Base-by-base conservation (phyloP, 2,329 filamentous ascomycete genomes). In the Boeremia lycopersici region DNA sequence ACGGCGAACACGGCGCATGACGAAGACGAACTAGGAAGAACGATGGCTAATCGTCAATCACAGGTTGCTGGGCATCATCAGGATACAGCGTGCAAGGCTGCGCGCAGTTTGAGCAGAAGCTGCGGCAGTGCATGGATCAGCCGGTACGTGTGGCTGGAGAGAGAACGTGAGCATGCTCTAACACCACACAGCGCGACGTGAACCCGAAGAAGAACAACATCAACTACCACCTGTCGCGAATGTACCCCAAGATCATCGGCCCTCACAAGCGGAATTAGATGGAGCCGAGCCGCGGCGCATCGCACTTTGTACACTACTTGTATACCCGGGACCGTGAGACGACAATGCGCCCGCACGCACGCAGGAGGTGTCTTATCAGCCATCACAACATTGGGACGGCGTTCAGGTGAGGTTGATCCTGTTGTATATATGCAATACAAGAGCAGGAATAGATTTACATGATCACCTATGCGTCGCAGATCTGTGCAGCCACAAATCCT, bases 221-320 rank as follows among this genome's bases (percentile, higher is more conserved):
- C 84, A 98, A 98, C 79, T 93, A 93, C 81, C 93, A 97, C 74
- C 81, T 98, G 38, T 84, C 85, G 63, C 86, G 95, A 69, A 84
- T 90, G 79, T 89, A 89, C 67, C 86, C 86, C 12, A 86, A 88
- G 74, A 81, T 96, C 81, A 84, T 88, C 78, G 83, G 88, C 69
- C 83, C 86, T 62, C 79, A 86, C 84, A 85, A 93, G 77, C 83
- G 82, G 75, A 84, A 87, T 66, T 85, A 71, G 55, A 35, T 48
- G 6, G 28, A 23, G 5, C 43, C 51, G n/a, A 9, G 23, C 23
- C 11, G 34, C 35, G 35, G 40, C 28, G 40, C 29, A 28, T 48
- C 45, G 23, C 56, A 29, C 46, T 19, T 42, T 72, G 68, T 72
- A 69, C 49, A 70, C 48, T 57, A 68, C 35, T 17, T 65, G 60